Conservation (phyloP, 2,329 filamentous ascomycete species). For the Lasiodiplodia gonubiensis region DNA sequence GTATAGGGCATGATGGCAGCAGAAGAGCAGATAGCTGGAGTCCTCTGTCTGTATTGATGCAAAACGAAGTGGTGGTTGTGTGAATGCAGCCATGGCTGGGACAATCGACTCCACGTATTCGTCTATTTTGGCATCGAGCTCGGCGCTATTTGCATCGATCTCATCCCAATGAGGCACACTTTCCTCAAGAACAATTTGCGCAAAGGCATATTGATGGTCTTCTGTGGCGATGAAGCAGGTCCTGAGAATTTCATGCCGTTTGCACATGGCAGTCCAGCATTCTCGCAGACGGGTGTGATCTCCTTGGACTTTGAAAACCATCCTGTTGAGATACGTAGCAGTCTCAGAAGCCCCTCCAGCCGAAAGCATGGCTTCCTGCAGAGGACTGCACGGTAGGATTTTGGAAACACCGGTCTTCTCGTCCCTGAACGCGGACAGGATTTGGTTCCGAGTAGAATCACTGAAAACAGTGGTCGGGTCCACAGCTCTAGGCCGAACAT, state of each 20-base stretch:
- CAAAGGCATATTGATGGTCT: constrained; percentile 65
- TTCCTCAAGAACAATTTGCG: constrained; percentile 70
- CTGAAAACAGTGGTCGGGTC: constrained; percentile 32
- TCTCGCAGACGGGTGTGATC: constrained; percentile 57
- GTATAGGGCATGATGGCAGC: constrained; percentile 82
- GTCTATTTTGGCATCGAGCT: constrained; percentile 47
- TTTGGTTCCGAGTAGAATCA: constrained; percentile 3
- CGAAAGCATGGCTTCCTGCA: constrained; percentile 88
- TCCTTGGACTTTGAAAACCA: constrained; percentile 65
- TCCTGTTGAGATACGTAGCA: constrained; percentile 73
- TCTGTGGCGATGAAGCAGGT: constrained; percentile 76
- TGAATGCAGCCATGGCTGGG: constrained; percentile 52
- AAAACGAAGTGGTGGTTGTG: constrained; percentile 46
- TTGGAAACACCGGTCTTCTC: constrained; percentile 52
- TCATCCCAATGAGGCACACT: constrained; percentile 52
- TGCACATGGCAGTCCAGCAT: constrained; percentile 68
- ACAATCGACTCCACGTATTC: constrained; percentile 53
- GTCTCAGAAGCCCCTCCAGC: constrained; percentile 53
- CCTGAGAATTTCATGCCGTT: constrained; percentile 76
- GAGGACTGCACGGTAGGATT: constrained; percentile 80
- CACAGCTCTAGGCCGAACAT: not conserved
- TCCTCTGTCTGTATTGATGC: constrained; percentile 34
- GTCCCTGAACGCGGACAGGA: constrained; percentile 36
- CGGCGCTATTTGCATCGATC: constrained; percentile 30
- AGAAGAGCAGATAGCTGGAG: constrained; percentile 51